phyloP scores from a whole-genome alignment of 169 alveolate species.

The Sarcocystis neurona region DNA sequence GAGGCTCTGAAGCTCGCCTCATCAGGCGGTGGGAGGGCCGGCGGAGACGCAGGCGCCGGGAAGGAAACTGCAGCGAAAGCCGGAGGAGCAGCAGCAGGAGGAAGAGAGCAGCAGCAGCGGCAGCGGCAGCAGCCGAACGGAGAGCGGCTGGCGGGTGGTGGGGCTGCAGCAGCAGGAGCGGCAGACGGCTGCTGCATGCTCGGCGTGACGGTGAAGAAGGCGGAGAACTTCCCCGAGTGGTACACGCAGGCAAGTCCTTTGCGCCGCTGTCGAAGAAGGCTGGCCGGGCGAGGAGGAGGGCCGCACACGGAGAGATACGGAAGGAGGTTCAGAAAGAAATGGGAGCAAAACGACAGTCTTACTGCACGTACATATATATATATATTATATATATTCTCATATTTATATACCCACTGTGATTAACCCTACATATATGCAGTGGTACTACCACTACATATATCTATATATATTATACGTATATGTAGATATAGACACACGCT shows the following conservation, averaged over 20 bases:
- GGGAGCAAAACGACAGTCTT: too few relatives aligned
- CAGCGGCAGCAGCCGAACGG: neutral
- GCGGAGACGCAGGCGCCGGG: conserved; percentile 5
- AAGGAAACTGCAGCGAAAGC: too few relatives aligned
- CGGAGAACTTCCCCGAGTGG: conserved; percentile 85
- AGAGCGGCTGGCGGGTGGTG: neutral
- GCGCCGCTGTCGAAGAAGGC: neutral
- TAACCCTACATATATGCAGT: too few relatives aligned
- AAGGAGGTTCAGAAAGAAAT: neutral
- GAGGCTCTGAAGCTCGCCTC: neutral
- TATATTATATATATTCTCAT: too few relatives aligned
- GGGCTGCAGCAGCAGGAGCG: conserved; percentile 24
- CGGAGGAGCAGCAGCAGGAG: too few relatives aligned
- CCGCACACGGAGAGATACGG: neutral
- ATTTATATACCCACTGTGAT: too few relatives aligned
- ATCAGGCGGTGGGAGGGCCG: conserved; percentile 13
- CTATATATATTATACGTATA: too few relatives aligned
- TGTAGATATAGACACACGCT: too few relatives aligned
- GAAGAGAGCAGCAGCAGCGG: neutral
- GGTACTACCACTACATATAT: too few relatives aligned
- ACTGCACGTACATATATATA: too few relatives aligned
- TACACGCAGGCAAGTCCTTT: conserved; percentile 73
- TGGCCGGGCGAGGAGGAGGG: neutral
- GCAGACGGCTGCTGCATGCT: conserved; percentile 63
- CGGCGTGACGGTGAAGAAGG: conserved; percentile 82